Base-by-base conservation (phyloP, 2,329 filamentous ascomycete genomes). In the Sarocladium brachiariae region DNA sequence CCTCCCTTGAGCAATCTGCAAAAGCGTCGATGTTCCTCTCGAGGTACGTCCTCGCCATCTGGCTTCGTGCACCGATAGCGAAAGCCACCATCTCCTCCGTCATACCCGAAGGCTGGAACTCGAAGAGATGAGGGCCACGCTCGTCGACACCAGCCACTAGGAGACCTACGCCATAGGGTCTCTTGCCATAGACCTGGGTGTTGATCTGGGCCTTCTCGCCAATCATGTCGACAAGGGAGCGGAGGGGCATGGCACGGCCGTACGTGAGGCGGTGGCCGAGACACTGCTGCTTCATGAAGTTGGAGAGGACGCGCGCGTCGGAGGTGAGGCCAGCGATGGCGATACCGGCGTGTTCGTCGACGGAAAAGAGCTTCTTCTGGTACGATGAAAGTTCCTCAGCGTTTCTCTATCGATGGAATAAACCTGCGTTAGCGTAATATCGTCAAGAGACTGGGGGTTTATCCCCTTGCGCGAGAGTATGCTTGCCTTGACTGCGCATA, bases 241-340 rank as follows among this genome's bases (percentile, higher is more conserved):
- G 86, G 65, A 97, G 77, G 27, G 90, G 89, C 67, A 99, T 93
- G 59, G 91, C 84, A 59, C 93, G 91, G 72, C 89, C 92, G 76
- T 96, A 97, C 52, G 90, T 96, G 62, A 99, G 85, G 69, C 92
- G 90, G 63, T 93, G 92, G 63, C 89, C 87, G 63, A 99, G 89
- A 56, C 89, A 95, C 75, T 97, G 93, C 74, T 96, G 90, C 78
- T 96, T 97, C 92, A 99, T 97, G 78, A 96, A 99, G 82, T 99
- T 99, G 78, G 91, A 96, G 61, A 99, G 90, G 61, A 99, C 93
- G 65, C 93, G 93, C 66, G 92, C 93, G 71, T 99, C 93, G 53
- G 92, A 96, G 59, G 93, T 93, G 55, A 99, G 88, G 61, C 93
- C 93, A 59, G 93, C 93, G 63, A 99, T 95, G 63, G 92, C 90